Evolutionary conservation across 306 rosid species (phyloP), one percentile per base, ranked within the genome.

Genomic region (Trifolium fragiferum): DNA sequence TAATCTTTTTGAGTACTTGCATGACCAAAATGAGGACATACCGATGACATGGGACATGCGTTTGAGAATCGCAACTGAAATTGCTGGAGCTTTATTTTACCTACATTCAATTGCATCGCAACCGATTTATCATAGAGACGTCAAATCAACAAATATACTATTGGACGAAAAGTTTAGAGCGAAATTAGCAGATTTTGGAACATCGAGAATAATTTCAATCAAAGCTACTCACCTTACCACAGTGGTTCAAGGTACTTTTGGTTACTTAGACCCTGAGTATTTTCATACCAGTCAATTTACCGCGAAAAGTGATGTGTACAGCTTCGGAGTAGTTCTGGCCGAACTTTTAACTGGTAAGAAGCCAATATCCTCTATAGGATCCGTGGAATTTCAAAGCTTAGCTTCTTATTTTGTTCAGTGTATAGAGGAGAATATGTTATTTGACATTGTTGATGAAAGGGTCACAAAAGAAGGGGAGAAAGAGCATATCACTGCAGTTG

Each of bases 91-190:
- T 5, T 4, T 82, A 2, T 78, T 43, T 41, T 82, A 82, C 74
- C 57, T 82, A 10, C 86, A 82, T 61, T 78, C 83, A 3, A 55
- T 32, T 21, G 80, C 86, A 33, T 78, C 70, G 51, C 79, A 70
- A 3, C 86, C 86, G n/a, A 68, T 82, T 43, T 82, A 68, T n/a
- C 84, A 81, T 2, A 62, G 82, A 4, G 86, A 82, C 10, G 46
- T 82, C 19, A 82, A 82, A 14, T 68, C 86, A 6, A 72, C 86
- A 20, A 82, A 78, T 74, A 82, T 82, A 60, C 66, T 82, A n/a
- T n/a, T n/a, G n/a, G n/a, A n/a, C n/a, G n/a, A n/a, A n/a, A n/a
- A n/a, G n/a, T n/a, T n/a, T n/a, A n/a, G n/a, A n/a, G n/a, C n/a
- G n/a, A n/a, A n/a, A n/a, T n/a, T n/a, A n/a, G n/a, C n/a, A n/a